Percentiles rank a stretch among this genome's conserved stretches.
phyloP scores from a whole-genome alignment of 352 stramenopile species.

The Phytopythium oedochilum region DNA sequence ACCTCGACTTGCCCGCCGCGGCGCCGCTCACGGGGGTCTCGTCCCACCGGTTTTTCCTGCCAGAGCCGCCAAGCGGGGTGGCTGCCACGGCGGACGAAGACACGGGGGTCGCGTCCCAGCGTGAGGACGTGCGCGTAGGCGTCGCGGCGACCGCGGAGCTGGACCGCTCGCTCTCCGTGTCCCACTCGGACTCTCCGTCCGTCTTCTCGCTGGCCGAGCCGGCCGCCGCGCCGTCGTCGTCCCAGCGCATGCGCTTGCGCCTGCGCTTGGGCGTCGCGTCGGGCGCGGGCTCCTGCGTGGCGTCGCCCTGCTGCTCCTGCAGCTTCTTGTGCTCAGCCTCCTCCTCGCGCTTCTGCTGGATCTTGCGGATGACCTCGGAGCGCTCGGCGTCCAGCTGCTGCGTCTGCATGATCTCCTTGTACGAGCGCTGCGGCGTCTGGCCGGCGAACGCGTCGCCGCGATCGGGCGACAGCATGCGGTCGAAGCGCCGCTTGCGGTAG shows the following conservation, averaged over 20 bases:
- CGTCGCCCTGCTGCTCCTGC: slow-evolving; percentile 28
- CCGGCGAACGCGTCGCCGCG: slow-evolving; percentile 88
- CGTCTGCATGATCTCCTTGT: slow-evolving; percentile 90
- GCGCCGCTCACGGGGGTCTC: slow-evolving; percentile 58
- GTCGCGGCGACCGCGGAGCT: slow-evolving; percentile 31
- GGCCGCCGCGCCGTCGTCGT: slow-evolving; percentile 48
- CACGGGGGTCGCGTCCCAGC: slow-evolving; percentile 73
- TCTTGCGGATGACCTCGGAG: slow-evolving; percentile 83
- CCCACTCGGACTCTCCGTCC: slow-evolving; percentile 78
- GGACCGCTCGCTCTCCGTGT: slow-evolving; percentile 43
- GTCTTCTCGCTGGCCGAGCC: slow-evolving; percentile 35
- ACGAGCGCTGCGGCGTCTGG: slow-evolving; percentile 72
- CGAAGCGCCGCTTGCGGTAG: slow-evolving; percentile 86
- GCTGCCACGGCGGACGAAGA: slow-evolving; percentile 18
- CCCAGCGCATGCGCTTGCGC: slow-evolving; percentile 82
- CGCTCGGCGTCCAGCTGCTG: slow-evolving; percentile 87
- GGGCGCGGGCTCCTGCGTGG: slow-evolving; percentile 6
- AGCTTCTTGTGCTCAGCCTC: slow-evolving; percentile 31
- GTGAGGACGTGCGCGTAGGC: slow-evolving; percentile 50
- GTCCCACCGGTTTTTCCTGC: slow-evolving; percentile 82
- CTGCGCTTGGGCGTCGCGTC: slow-evolving; percentile 55
- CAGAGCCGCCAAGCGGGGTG: slow-evolving; percentile 25
- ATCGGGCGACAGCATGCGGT: slow-evolving; percentile 87
- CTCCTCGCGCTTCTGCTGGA: slow-evolving; percentile 79
- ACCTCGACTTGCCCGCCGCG: slow-evolving; percentile 59